Percentiles rank a stretch among this genome's conserved stretches.
Conservation (phyloP, 2,329 filamentous ascomycete species). For the Colletotrichum cuscutae region DNA sequence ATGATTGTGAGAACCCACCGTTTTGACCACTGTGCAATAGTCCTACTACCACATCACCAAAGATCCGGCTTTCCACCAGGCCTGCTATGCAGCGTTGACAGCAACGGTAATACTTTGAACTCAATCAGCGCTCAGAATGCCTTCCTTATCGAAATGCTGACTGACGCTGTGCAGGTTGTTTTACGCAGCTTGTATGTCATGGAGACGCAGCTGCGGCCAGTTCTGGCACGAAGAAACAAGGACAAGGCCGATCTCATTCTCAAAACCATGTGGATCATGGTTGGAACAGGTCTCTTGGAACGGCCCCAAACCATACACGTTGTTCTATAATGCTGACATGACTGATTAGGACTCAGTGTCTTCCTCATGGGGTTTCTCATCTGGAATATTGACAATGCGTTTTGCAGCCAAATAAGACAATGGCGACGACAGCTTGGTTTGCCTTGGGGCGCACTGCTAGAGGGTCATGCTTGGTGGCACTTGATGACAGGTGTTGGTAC, state of each 20-base stretch:
- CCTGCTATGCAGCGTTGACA: constrained; percentile 79
- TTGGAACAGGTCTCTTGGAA: constrained; percentile 58
- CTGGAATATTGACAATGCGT: constrained; percentile 84
- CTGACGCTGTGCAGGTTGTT: constrained; percentile 58
- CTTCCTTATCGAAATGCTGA: background rate
- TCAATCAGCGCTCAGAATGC: too few relatives aligned
- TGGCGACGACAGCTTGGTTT: constrained; percentile 77
- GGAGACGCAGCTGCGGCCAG: constrained; percentile 61
- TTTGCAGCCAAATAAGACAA: constrained; percentile 71
- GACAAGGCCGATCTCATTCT: constrained; percentile 59
- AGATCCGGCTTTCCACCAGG: constrained; percentile 85
- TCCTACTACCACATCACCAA: constrained; percentile 80
- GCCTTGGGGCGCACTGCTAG: constrained; percentile 81
- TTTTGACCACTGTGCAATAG: background rate
- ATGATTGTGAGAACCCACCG: background rate
- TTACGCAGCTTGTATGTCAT: constrained; percentile 82
- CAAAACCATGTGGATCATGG: constrained; percentile 80
- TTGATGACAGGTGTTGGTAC: constrained; percentile 80
- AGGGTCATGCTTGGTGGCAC: constrained; percentile 73
- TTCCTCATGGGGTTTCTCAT: constrained; percentile 81
- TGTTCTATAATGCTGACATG: background rate
- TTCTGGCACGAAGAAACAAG: constrained; percentile 54
- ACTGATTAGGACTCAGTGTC: constrained; percentile 66
- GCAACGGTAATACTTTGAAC: constrained; percentile 48
- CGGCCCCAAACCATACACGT: background rate